Conservation (phyloP, 306 rosid species). For the Vigna trinervia region DNA sequence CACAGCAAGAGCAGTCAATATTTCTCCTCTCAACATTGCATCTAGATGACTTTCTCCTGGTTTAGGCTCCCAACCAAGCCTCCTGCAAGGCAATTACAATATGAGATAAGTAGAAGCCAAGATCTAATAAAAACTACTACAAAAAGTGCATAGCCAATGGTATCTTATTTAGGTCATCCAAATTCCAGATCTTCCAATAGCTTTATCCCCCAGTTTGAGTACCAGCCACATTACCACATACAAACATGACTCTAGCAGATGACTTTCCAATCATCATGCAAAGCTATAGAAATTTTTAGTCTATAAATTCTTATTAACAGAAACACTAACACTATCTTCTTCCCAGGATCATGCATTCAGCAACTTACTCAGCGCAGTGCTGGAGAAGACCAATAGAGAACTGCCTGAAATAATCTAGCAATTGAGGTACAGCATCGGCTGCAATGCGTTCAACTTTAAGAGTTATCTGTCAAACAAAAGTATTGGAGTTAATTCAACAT, state of each 20-base stretch:
- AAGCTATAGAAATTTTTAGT: constrained; percentile 26
- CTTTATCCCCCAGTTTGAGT: constrained; percentile 1
- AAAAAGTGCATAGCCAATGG: not conserved
- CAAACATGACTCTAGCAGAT: constrained; percentile 22
- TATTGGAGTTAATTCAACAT: constrained; percentile 43
- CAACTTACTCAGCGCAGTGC: constrained; percentile 80
- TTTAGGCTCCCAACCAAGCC: constrained; percentile 96
- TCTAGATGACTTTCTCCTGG: constrained; percentile 64
- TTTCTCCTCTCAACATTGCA: constrained; percentile 95
- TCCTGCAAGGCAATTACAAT: constrained; percentile 60
- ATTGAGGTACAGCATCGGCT: constrained; percentile 84
- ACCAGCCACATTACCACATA: constrained; percentile 20
- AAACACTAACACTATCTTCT: not conserved
- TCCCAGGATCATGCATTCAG: constrained; percentile 13
- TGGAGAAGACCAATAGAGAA: constrained; percentile 71
- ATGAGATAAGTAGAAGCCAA: constrained; percentile 6
- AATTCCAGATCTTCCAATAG: constrained; percentile 12
- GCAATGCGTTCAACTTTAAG: constrained; percentile 59
- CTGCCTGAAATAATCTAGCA: constrained; percentile 58
- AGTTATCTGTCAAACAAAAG: constrained; percentile 64
- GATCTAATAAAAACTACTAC: constrained; percentile 38
- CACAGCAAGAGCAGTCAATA: constrained; percentile 78
- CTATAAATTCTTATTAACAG: not conserved
- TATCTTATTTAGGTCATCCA: constrained; percentile 28
- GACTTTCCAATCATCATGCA: constrained; percentile 13